phyloP scores from a whole-genome alignment of 2,329 filamentous ascomycete genomes.

The Sporothrix luriei region DNA sequence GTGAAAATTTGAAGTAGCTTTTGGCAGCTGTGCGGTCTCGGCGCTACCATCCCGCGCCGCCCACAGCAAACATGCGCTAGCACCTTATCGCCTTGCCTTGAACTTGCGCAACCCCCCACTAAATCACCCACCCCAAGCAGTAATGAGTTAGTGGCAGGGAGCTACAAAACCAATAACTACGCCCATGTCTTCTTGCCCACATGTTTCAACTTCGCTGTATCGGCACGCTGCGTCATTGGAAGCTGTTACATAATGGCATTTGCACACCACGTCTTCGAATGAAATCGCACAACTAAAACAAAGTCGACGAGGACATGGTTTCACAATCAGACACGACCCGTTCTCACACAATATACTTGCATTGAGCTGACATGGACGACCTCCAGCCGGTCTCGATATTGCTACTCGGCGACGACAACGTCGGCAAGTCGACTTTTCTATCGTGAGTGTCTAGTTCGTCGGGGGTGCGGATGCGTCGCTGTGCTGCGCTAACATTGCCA shows the following conservation, averaged over 20 bases:
- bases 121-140: background rate
- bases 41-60: background rate
- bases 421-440: slow-evolving; percentile 64
- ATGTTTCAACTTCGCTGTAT: background rate
- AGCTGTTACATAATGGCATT: slow-evolving; percentile 17
- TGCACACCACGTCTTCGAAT: background rate
- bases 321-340: too few relatives aligned
- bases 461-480: slow-evolving; percentile 32
- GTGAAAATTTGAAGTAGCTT: slow-evolving; percentile 4
- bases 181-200: background rate
- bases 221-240: background rate
- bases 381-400: slow-evolving; percentile 48
- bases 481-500: background rate
- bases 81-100: background rate
- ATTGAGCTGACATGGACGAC: slow-evolving; percentile 29
- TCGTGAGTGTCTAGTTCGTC: slow-evolving; percentile 52
- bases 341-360: background rate
- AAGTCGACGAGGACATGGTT: background rate
- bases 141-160: too few relatives aligned
- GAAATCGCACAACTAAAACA: background rate
- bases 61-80: background rate
- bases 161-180: background rate
- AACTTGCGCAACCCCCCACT: slow-evolving; percentile 13
- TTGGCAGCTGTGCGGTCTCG: background rate
- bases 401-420: slow-evolving; percentile 60